Evolutionary conservation across 495 filamentous ascomycete species (phyloP), one percentile per base, ranked within the genome.

Genomic region (Tuber borchii): DNA sequence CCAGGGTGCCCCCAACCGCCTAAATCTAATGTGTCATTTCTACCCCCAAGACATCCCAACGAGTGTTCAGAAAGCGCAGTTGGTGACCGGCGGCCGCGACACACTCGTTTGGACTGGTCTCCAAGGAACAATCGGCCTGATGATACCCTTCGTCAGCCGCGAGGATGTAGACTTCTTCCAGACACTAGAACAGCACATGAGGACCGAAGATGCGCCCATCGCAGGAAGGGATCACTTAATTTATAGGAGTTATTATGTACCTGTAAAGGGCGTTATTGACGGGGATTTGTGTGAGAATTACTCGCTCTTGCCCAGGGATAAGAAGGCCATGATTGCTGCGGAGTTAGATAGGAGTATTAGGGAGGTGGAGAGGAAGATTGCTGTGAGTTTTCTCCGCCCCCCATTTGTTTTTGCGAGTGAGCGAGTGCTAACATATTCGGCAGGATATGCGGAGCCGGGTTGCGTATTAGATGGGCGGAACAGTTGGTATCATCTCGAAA

Each of bases 121-220:
- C 48, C 93, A 97, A 80, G 96, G 96, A 69, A 97, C 95, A 0
- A 88, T 99, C 26, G 96, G 96, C 39, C 92, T 97, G 51, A 86
- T 98, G 48, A 90, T 97, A 65, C 96, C 96, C 0, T 97, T 99
- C 80, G 86, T 92, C 26, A 90, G 90, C 75, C 90, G 95, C 39
- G 94, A 97, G 80, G 95, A 98, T 82, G 93, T 96, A 61, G 94
- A 97, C 85, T 97, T 98, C 84, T 98, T 99, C 87, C 93, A 97
- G 83, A 93, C 89, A 51, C 87, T 98, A 44, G 95, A 98, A 84
- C 90, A 91, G 80, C 91, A 95, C 77, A 86, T 99, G 85, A 88
- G 93, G 70, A 87, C 86, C 26, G 93, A 97, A 78, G 92, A 97
- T 78, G 88, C 94, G 34, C 93, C 94, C 19, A 86, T 97, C 37